Evolutionary conservation across 352 stramenopile genomes (phyloP).

Genomic region (Pythium volutum): DNA sequence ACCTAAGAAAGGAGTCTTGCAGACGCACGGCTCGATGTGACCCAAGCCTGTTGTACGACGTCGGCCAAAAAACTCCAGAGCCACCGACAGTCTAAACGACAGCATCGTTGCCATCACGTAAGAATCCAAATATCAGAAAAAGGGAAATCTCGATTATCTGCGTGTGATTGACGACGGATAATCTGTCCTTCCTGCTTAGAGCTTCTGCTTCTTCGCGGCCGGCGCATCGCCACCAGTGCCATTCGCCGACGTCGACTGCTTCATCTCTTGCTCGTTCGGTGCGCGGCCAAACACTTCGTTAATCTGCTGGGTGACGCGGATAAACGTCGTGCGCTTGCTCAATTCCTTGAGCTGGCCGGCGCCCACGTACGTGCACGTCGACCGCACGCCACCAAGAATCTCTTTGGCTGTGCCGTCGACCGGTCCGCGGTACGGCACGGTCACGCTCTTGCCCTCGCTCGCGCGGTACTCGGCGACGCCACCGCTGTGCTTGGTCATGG

Average conservation of each 20-base stretch:
- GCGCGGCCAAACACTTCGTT: conserved; percentile 90
- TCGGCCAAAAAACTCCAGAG: too few relatives aligned
- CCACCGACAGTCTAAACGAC: too few relatives aligned
- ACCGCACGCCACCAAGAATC: conserved; percentile 91
- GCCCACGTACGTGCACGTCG: conserved; percentile 92
- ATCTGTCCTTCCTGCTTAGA: conserved; percentile 8
- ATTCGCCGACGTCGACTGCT: conserved; percentile 34
- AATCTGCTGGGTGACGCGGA: conserved; percentile 90
- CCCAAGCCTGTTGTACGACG: too few relatives aligned
- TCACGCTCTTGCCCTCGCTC: conserved; percentile 90
- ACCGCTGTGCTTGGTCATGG: conserved; percentile 91
- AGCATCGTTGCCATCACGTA: too few relatives aligned
- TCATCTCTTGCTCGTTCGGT: conserved; percentile 69
- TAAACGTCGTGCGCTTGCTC: conserved; percentile 93
- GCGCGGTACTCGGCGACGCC: conserved; percentile 91
- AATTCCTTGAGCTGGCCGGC: conserved; percentile 88
- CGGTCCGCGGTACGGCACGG: conserved; percentile 82
- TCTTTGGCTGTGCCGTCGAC: conserved; percentile 83
- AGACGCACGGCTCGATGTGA: too few relatives aligned
- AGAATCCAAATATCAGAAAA: too few relatives aligned
- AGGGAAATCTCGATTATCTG: too few relatives aligned
- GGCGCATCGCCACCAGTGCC: conserved; percentile 5
- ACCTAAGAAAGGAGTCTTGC: too few relatives aligned
- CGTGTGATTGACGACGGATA: too few relatives aligned
- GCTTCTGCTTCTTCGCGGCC: conserved; percentile 59